Conservation (phyloP, 2,329 filamentous ascomycete species). For the Cladosporium sp. region DNA sequence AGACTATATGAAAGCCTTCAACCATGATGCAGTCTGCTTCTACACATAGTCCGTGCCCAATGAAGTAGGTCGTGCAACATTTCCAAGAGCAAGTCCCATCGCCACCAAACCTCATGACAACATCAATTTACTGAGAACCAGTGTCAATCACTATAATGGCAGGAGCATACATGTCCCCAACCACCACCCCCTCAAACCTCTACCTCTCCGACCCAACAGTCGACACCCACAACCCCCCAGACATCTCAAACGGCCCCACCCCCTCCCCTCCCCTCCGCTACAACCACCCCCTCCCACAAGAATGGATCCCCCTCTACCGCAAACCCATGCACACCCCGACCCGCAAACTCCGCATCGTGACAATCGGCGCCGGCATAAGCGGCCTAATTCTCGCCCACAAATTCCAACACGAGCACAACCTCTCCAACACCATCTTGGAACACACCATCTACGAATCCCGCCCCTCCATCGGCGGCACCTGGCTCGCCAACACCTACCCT, state of each 20-base stretch:
- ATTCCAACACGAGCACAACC: constrained; percentile 38
- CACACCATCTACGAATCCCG: constrained; percentile 47
- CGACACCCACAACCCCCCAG: constrained; percentile 20
- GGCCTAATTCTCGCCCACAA: constrained; percentile 45
- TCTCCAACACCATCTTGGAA: constrained; percentile 36
- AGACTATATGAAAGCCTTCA: too few relatives aligned
- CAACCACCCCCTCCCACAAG: constrained; percentile 28
- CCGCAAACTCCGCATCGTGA: constrained; percentile 31
- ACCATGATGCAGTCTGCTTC: background rate
- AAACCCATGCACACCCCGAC: constrained; percentile 34
- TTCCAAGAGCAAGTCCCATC: background rate
- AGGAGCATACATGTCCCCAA: constrained; percentile 17
- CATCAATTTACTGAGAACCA: too few relatives aligned
- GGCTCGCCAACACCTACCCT: constrained; percentile 44
- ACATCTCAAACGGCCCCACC: constrained; percentile 27
- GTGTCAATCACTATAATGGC: constrained; percentile 10
- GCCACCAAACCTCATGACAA: background rate
- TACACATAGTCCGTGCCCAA: background rate
- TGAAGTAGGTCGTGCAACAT: background rate
- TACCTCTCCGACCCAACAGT: constrained; percentile 29
- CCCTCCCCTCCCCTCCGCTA: constrained; percentile 30
- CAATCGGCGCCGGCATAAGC: constrained; percentile 38
- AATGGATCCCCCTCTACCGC: constrained; percentile 37
- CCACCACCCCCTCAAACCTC: constrained; percentile 20
- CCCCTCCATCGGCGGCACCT: constrained; percentile 43